phyloP scores from a whole-genome alignment of 2,329 filamentous ascomycete genomes.

The Trichoderma sp. region DNA sequence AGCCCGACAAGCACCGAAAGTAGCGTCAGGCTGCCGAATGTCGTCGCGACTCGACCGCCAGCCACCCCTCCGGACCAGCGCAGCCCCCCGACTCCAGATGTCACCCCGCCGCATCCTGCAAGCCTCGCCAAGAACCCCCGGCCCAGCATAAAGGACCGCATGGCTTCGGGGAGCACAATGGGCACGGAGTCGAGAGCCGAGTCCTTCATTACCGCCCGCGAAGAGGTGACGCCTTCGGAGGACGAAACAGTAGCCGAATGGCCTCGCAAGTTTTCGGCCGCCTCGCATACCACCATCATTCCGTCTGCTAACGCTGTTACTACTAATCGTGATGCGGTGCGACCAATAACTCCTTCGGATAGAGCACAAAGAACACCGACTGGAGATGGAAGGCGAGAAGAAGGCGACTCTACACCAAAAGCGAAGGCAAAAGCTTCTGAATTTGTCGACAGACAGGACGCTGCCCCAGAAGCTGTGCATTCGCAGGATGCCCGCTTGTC shows the following conservation, averaged over 20 bases:
- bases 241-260: conserved; percentile 52
- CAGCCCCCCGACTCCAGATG: conserved; percentile 72
- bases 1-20: conserved; percentile 42
- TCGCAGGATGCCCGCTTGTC: neutral
- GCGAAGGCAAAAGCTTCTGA: conserved; percentile 50
- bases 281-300: conserved; percentile 47
- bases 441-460: conserved; percentile 60
- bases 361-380: conserved; percentile 46
- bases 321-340: conserved; percentile 21
- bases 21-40: conserved; percentile 39
- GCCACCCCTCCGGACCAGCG: conserved; percentile 63
- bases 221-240: conserved; percentile 62
- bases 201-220: conserved; percentile 70
- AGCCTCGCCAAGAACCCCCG: conserved; percentile 45
- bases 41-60: conserved; percentile 42
- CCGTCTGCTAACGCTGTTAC: conserved; percentile 32
- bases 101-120: conserved; percentile 63
- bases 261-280: conserved; percentile 39
- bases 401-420: conserved; percentile 42
- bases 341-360: conserved; percentile 38
- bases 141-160: conserved; percentile 48
- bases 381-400: conserved; percentile 40
- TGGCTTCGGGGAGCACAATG: conserved; percentile 52
- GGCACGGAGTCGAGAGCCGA: conserved; percentile 59
- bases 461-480: conserved; percentile 40